Conservation (phyloP, 2,329 filamentous ascomycete genomes). For the Metarhizium sp. region DNA sequence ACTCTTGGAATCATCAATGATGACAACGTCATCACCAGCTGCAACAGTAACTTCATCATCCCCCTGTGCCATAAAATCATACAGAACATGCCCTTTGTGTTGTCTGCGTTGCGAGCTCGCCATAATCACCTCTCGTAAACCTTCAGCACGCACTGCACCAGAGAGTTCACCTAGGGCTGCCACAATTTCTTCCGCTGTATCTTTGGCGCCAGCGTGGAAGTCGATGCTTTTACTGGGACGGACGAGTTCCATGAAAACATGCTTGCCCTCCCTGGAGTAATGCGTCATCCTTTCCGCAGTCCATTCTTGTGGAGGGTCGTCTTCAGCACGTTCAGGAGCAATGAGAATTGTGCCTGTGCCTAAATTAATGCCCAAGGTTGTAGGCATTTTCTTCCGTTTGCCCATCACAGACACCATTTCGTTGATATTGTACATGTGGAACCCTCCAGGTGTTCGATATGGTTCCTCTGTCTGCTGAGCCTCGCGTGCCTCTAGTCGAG, state of each 20-base stretch:
- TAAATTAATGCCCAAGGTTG: conserved; percentile 89
- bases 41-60: conserved; percentile 93
- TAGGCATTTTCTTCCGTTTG: conserved; percentile 96
- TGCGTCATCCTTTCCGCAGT: conserved; percentile 91
- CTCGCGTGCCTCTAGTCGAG: not conserved
- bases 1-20: conserved; percentile 83
- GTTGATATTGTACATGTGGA: conserved; percentile 92
- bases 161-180: conserved; percentile 79
- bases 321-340: conserved; percentile 72
- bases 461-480: conserved; percentile 24
- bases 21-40: conserved; percentile 79
- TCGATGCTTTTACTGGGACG: conserved; percentile 90
- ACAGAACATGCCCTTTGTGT: conserved; percentile 80
- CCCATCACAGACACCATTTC: conserved; percentile 97
- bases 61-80: conserved; percentile 94
- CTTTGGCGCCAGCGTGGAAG: conserved; percentile 94
- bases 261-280: conserved; percentile 95
- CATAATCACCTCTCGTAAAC: conserved; percentile 74
- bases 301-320: conserved; percentile 87
- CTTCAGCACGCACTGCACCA: conserved; percentile 74
- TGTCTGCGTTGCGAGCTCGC: conserved; percentile 61
- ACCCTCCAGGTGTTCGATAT: conserved; percentile 61
- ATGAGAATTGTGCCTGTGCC: conserved; percentile 84
- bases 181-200: conserved; percentile 91
- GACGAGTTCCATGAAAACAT: conserved; percentile 91